Evolutionary conservation across 805 yeast species (phyloP).

Genomic region (Torulaspora franciscae): DNA sequence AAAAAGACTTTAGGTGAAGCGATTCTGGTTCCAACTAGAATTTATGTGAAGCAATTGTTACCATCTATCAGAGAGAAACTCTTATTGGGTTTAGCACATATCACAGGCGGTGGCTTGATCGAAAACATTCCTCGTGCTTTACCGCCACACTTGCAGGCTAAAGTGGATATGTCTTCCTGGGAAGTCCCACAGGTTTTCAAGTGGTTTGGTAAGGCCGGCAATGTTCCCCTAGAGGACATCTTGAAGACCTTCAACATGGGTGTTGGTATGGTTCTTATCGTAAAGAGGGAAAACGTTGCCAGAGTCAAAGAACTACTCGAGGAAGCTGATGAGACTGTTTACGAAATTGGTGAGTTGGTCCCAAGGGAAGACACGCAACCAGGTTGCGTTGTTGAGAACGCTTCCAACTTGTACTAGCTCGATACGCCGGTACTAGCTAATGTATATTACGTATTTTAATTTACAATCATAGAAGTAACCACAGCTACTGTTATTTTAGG

Average conservation of each 20-base stretch:
- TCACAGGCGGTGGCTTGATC: conserved; percentile 97
- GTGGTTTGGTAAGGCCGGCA: conserved; percentile 91
- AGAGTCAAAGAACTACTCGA: conserved; percentile 49
- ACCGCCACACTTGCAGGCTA: conserved; percentile 74
- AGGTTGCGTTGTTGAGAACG: conserved; percentile 56
- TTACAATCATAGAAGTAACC: not conserved
- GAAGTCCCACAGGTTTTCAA: conserved; percentile 82
- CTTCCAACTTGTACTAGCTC: conserved; percentile 30
- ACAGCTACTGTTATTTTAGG: conserved; percentile 5
- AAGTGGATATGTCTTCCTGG: conserved; percentile 76
- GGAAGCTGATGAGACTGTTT: conserved; percentile 70
- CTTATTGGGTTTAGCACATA: conserved; percentile 87
- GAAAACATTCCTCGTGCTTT: conserved; percentile 95
- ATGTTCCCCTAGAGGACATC: conserved; percentile 79
- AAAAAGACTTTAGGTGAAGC: conserved; percentile 76
- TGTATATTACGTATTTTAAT: conserved; percentile 7
- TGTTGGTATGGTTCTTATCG: conserved; percentile 92
- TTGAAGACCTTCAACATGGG: conserved; percentile 93
- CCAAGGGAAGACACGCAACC: conserved; percentile 46
- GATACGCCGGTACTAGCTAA: not conserved
- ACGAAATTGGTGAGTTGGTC: conserved; percentile 57
- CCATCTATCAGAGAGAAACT: conserved; percentile 64
- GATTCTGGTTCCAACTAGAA: conserved; percentile 82
- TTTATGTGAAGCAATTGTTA: conserved; percentile 87
- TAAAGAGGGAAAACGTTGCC: conserved; percentile 60